These are phyloP conservation scores for Fusarium sp. DNA, from an alignment of 2,329 filamentous ascomycete species.

Conservation along the genomic window DNA sequence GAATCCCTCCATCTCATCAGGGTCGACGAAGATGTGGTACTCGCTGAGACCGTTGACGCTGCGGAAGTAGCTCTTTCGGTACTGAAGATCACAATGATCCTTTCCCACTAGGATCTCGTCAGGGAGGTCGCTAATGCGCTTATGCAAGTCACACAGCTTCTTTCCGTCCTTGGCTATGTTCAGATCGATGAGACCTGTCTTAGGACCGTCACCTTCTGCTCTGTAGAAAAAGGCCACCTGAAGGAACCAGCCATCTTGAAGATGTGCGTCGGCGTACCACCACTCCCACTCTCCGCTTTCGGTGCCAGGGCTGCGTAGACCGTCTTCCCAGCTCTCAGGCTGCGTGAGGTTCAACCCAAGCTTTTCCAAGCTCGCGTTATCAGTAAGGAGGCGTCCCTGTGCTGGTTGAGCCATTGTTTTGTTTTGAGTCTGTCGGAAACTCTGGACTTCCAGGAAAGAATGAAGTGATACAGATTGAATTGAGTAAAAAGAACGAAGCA, in stretches of 20 bases:
- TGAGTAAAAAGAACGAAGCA: accelerated
- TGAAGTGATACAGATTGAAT: neutral
- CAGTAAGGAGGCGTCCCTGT: neutral
- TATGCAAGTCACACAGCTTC: neutral
- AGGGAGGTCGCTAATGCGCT: neutral
- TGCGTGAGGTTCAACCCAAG: neutral
- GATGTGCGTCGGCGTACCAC: neutral
- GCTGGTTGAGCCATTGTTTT: neutral
- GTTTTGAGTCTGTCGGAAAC: neutral
- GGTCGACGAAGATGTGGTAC: neutral
- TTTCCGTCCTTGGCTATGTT: neutral
- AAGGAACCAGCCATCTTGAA: neutral
- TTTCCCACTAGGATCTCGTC: neutral
- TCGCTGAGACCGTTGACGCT: neutral
- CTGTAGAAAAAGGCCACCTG: neutral
- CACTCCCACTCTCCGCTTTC: neutral
- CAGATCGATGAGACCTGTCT: neutral
- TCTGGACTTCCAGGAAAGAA: neutral
- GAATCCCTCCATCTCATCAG: neutral
- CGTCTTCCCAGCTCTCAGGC: neutral
- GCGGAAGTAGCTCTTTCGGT: neutral
- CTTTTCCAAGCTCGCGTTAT: neutral
- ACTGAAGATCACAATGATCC: neutral
- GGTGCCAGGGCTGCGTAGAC: neutral
- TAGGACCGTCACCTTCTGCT: neutral